Conservation (phyloP, 1,284 basidiomycete species). For the Tausonia pullulans region DNA sequence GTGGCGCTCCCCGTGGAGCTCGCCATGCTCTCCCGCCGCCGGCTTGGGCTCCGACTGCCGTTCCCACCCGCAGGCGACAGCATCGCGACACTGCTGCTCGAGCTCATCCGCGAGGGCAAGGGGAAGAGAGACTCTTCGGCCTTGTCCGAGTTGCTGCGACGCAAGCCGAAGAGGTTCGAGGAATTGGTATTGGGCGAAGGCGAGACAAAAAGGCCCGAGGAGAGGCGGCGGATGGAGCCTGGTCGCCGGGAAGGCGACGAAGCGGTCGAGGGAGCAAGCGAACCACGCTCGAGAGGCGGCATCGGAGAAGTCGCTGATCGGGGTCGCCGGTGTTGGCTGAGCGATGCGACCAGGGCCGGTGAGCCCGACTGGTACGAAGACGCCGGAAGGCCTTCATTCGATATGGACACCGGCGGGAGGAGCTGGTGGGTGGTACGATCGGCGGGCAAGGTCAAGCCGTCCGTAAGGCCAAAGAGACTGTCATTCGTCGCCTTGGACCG, state of each 20-base stretch:
- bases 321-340: background rate
- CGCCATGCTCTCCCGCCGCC: slow-evolving; percentile 4
- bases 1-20: background rate
- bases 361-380: no score
- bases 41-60: background rate
- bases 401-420: no score
- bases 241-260: background rate
- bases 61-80: background rate
- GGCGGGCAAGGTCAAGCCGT: background rate
- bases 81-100: slow-evolving; percentile 1
- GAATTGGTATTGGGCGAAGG: background rate
- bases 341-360: no score
- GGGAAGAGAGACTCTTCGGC: background rate
- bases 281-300: background rate
- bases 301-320: slow-evolving; percentile 7
- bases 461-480: slow-evolving; percentile 1
- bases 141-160: background rate
- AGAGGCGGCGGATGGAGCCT: slow-evolving; percentile 5
- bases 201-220: background rate
- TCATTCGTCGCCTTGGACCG: background rate
- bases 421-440: no score
- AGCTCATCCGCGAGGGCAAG: background rate
- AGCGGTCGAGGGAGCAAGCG: background rate
- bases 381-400: no score
- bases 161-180: background rate